Evolutionary conservation across 768 basidiomycete genomes (phyloP).

Genomic region (Rhodotorula toruloides): DNA sequence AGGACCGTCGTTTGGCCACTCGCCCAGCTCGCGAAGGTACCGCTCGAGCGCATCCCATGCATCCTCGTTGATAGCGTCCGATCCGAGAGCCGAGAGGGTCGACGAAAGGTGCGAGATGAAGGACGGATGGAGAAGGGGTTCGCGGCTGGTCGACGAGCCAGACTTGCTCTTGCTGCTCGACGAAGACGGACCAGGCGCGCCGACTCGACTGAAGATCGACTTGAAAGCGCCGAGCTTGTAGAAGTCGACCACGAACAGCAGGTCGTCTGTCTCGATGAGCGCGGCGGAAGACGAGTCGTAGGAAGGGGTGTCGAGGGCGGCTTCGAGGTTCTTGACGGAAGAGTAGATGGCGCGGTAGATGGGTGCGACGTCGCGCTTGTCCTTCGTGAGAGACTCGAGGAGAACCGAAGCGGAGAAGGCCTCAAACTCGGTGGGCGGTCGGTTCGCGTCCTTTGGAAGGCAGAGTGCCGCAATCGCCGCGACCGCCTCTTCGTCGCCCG

Average conservation of each 20-base stretch:
- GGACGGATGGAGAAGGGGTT: slow-evolving; percentile 24
- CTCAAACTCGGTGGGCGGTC: slow-evolving; percentile 27
- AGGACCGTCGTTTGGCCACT: too few relatives aligned
- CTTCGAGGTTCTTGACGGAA: neutral
- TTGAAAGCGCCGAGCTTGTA: slow-evolving; percentile 23
- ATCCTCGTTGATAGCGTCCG: neutral
- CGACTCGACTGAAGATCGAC: neutral
- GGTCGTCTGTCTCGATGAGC: slow-evolving; percentile 14
- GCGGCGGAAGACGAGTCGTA: too few relatives aligned
- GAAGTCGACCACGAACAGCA: slow-evolving; percentile 27
- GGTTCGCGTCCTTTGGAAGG: neutral
- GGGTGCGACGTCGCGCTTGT: slow-evolving; percentile 54
- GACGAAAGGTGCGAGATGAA: slow-evolving; percentile 31
- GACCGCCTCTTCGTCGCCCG: slow-evolving; percentile 47
- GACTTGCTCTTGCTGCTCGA: neutral
- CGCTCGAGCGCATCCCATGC: neutral
- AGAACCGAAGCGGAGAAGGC: slow-evolving; percentile 42
- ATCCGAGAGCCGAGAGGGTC: neutral
- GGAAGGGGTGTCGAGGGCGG: neutral
- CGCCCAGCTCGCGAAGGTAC: neutral
- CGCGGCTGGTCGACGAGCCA: slow-evolving; percentile 18
- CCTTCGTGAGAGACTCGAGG: slow-evolving; percentile 82
- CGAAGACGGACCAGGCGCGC: neutral
- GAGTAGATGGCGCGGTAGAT: slow-evolving; percentile 22
- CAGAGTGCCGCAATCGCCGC: slow-evolving; percentile 63